Conservation (phyloP, 345 rosid species). For the Jatropha curcas region DNA sequence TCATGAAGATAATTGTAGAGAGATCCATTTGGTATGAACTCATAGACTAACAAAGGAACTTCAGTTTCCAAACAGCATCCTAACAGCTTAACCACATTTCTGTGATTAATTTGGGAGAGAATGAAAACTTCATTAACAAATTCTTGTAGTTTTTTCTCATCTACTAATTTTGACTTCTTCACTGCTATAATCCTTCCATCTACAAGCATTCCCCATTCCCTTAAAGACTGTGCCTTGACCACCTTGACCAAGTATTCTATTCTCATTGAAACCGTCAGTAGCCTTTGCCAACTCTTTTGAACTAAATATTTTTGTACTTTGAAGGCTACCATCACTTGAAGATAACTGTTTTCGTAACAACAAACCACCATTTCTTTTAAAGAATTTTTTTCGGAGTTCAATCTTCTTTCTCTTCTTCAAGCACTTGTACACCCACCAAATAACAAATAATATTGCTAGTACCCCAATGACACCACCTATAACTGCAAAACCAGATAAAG, state of each 20-base stretch:
- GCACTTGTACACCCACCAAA: slow-evolving; percentile 1
- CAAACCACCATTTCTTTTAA: slow-evolving; percentile 8
- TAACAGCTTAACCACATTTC: background rate
- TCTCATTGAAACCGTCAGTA: background rate
- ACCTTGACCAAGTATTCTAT: background rate
- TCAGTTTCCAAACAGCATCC: background rate
- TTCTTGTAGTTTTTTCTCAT: background rate
- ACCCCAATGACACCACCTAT: background rate
- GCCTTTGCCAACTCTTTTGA: background rate
- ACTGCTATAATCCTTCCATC: background rate
- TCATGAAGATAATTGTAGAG: background rate
- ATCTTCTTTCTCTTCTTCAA: slow-evolving; percentile 5
- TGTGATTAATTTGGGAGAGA: background rate
- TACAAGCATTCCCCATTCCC: background rate
- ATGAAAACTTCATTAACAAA: background rate
- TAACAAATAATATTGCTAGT: background rate
- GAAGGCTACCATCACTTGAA: background rate
- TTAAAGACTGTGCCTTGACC: background rate
- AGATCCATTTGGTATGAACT: background rate
- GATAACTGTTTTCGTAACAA: background rate
- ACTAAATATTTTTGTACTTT: background rate
- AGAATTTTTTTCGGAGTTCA: background rate
- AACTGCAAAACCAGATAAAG: background rate
- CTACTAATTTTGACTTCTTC: background rate
- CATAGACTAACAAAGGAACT: background rate